phyloP scores from a whole-genome alignment of 2,329 filamentous ascomycete genomes.

The Xylariomycetidae sp. region DNA sequence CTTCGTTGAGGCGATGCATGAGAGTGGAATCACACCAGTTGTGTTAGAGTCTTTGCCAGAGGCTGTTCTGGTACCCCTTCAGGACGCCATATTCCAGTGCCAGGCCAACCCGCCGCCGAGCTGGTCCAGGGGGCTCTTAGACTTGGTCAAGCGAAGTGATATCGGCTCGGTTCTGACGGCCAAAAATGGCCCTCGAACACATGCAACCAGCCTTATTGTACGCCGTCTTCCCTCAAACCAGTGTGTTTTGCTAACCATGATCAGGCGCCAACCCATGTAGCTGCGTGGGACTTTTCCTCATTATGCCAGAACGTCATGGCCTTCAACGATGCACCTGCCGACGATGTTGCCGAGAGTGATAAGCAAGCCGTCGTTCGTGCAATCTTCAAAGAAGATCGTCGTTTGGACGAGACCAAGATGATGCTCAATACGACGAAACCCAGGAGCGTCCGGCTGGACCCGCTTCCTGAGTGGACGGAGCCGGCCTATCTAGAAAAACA shows the following conservation, averaged over 20 bases:
- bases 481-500: constrained; percentile 86
- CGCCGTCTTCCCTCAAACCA: constrained; percentile 14
- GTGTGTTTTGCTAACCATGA: constrained; percentile 17
- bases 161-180: constrained; percentile 60
- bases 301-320: constrained; percentile 65
- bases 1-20: constrained; percentile 68
- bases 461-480: constrained; percentile 74
- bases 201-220: constrained; percentile 37
- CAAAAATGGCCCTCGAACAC: constrained; percentile 30
- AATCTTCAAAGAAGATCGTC: constrained; percentile 86
- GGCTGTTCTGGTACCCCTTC: constrained; percentile 70
- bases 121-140: constrained; percentile 67
- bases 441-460: constrained; percentile 69
- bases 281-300: constrained; percentile 69
- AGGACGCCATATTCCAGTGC: constrained; percentile 78
- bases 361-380: constrained; percentile 75
- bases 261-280: constrained; percentile 56
- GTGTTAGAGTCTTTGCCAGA: constrained; percentile 81
- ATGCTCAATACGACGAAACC: constrained; percentile 82
- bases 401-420: constrained; percentile 77
- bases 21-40: constrained; percentile 58
- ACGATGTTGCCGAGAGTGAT: constrained; percentile 78
- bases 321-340: constrained; percentile 53
- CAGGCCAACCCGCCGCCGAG: constrained; percentile 73
- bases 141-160: constrained; percentile 76